Evolutionary conservation across 768 basidiomycete genomes (phyloP), one percentile per base, ranked within the genome.

Genomic region (Amyloporia xantha): DNA sequence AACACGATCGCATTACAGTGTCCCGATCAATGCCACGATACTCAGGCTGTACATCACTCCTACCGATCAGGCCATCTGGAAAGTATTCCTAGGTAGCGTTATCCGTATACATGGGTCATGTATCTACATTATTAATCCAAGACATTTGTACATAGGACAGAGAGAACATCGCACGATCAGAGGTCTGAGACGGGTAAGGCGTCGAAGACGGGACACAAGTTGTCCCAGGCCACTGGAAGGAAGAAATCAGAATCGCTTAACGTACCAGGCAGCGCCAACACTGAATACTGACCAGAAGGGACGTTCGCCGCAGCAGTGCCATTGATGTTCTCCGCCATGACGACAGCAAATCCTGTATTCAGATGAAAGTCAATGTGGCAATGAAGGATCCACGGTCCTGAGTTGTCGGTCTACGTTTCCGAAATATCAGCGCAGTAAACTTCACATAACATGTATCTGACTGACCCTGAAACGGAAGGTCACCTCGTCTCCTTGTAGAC

Each of bases 301-400:
- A n/a, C 5, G 47, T 43, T 40, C 25, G 36, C 33, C 3, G 11
- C 13, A 19, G 41, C 30, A 21, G 35, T 48, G 17, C 23, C 51
- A 6, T 21, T 20, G 17, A 41, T 15, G 28, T 38, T 42, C 33
- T 44, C 42, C n/a, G 49, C 42, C 7, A 49, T 6, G 11, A 73
- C 71, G 23, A 73, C 48, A 2, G 72, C 72, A 12, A 75, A 62
- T 23, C 73, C 73, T 2, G 61, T 58, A 5, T 71, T 64, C 5
- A 60, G 41, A 45, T 60, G 59, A 43, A 48, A 58, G 54, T 60
- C 59, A 43, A 60, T 60, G 49, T 60, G 59, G 48, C 63, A 59
- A 44, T 62, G 58, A 36, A 61, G 50, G 49, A 62, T 64, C 73
- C 79, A 80, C 20, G 76, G 75, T 13, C 81, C 81, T 17, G 81